These are phyloP conservation scores for Digitaria exilis DNA, from an alignment of 202 grass and related monocot genomes.

Conservation along the genomic window DNA sequence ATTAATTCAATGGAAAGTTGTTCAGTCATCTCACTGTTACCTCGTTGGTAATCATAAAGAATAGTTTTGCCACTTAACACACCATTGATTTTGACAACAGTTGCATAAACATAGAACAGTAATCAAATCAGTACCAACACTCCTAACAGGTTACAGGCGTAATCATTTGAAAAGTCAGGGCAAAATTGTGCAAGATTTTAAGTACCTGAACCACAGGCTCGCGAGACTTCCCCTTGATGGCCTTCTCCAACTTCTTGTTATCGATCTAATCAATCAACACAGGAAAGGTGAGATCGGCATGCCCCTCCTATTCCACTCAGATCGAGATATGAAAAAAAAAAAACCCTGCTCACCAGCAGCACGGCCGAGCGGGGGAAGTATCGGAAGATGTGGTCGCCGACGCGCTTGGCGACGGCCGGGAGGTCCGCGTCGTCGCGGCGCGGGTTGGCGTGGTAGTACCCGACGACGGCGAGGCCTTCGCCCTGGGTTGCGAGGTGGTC, in stretches of 20 bases:
- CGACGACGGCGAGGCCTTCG: slow-evolving; percentile 60
- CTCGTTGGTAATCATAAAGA: neutral
- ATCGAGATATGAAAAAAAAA: neutral
- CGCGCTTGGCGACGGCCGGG: slow-evolving; percentile 66
- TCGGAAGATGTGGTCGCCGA: slow-evolving; percentile 90
- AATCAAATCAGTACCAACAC: neutral
- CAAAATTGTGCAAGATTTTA: slow-evolving; percentile 13
- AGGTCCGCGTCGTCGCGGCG: slow-evolving; percentile 68
- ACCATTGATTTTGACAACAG: neutral
- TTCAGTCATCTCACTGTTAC: neutral
- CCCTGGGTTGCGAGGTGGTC: slow-evolving; percentile 63
- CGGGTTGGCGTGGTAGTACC: slow-evolving; percentile 97
- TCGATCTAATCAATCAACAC: slow-evolving; percentile 59
- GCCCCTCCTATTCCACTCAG: neutral
- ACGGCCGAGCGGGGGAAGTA: slow-evolving; percentile 83
- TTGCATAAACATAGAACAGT: neutral
- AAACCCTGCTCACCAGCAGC: slow-evolving; percentile 51
- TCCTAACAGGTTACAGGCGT: too few relatives aligned
- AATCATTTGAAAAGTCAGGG: too few relatives aligned
- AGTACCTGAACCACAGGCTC: slow-evolving; percentile 65
- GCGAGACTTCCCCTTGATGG: slow-evolving; percentile 45
- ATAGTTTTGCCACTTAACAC: neutral
- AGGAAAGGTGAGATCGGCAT: slow-evolving; percentile 7
- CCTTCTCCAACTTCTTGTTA: slow-evolving; percentile 77
- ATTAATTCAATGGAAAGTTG: neutral